These are phyloP conservation scores for Auricularia auricula-judae DNA, from an alignment of 768 basidiomycete genomes.

Conservation along the genomic window DNA sequence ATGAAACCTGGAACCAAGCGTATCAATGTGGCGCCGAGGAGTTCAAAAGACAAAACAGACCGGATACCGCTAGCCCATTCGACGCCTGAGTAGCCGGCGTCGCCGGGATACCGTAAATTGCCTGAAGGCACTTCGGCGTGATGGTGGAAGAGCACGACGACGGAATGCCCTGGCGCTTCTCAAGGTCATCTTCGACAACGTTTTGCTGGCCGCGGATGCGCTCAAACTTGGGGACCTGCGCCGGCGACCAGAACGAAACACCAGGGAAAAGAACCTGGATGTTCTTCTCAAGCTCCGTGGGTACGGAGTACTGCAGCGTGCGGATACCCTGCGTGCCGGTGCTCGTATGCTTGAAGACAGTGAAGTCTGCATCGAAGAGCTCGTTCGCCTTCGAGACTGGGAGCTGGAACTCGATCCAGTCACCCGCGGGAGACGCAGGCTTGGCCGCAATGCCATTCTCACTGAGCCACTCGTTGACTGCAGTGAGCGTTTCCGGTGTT, in stretches of 20 bases:
- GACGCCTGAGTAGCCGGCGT: conserved; percentile 19
- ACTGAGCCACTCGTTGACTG: conserved; percentile 6
- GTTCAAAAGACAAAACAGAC: conserved; percentile 12
- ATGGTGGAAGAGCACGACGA: conserved; percentile 14
- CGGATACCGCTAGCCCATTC: conserved; percentile 20
- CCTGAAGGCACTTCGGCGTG: conserved; percentile 28
- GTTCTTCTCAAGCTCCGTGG: neutral
- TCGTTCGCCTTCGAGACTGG: conserved; percentile 25
- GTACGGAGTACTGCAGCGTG: conserved; percentile 1
- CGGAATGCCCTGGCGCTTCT: conserved; percentile 9
- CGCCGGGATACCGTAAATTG: conserved; percentile 25
- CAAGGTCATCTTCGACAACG: neutral
- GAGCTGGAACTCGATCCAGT: conserved; percentile 25
- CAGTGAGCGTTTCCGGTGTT: conserved; percentile 1
- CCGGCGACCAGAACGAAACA: neutral
- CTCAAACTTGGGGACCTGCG: neutral
- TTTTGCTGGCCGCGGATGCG: neutral
- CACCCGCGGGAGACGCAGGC: conserved; percentile 11
- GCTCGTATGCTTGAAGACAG: conserved; percentile 7
- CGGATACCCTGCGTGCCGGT: neutral
- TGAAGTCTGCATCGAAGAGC: conserved; percentile 24
- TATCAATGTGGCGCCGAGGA: neutral
- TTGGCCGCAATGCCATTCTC: conserved; percentile 2
- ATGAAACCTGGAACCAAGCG: conserved; percentile 17
- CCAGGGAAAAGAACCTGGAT: neutral